These are phyloP conservation scores for Paramecium biaurelia DNA, from an alignment of 73 alveolate genomes.

Conservation along the genomic window DNA sequence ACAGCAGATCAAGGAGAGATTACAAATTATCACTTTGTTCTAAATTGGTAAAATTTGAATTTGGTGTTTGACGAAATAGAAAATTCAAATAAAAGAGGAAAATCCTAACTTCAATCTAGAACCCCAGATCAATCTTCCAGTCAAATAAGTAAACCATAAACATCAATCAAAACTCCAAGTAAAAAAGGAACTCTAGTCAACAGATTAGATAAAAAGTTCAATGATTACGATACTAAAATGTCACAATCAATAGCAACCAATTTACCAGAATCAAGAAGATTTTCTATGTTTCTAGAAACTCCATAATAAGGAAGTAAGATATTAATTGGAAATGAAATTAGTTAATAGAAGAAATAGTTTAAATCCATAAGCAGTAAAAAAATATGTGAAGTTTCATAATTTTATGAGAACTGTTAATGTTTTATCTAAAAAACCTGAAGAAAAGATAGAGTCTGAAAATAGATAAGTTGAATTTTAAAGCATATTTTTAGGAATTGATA, in stretches of 20 bases:
- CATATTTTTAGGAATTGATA: not conserved
- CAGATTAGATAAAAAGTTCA: not conserved
- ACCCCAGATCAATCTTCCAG: not conserved
- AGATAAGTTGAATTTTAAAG: not conserved
- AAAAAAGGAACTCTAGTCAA: not conserved
- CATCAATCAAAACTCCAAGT: not conserved
- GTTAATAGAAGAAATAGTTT: not conserved
- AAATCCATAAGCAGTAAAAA: not conserved
- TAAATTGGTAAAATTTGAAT: slow-evolving; percentile 28
- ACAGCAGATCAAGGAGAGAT: not conserved
- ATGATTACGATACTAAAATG: slow-evolving; percentile 6
- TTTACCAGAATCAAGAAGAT: not conserved
- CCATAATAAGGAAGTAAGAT: not conserved
- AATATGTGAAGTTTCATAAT: not conserved
- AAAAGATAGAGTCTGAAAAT: not conserved
- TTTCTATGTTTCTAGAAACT: not conserved
- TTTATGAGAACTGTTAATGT: not conserved
- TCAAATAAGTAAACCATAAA: not conserved
- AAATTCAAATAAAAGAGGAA: not conserved
- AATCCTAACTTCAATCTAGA: not conserved
- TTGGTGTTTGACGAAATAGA: not conserved
- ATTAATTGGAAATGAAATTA: not conserved
- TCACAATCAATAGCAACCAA: not conserved
- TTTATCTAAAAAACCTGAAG: not conserved
- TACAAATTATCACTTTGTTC: slow-evolving; percentile 6